These are phyloP conservation scores for Marsdenia floribunda DNA, from an alignment of 257 asterid species.

Conservation along the genomic window DNA sequence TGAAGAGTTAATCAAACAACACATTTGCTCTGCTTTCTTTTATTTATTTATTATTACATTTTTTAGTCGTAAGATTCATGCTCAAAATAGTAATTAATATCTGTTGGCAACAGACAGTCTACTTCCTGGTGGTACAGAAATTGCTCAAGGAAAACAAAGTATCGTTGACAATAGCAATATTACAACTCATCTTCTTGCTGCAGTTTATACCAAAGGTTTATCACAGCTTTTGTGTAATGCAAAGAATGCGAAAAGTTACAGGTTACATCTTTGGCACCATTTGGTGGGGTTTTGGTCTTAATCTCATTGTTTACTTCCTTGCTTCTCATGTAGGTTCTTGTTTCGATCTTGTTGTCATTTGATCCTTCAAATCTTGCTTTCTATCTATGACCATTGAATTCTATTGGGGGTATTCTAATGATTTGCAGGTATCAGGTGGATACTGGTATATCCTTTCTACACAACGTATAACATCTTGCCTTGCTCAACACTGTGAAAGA, in stretches of 20 bases:
- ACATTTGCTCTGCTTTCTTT: background rate
- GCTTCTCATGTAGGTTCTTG: conserved; percentile 28
- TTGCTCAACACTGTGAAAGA: conserved; percentile 4
- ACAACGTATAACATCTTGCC: conserved; percentile 21
- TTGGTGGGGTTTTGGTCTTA: conserved; percentile 38
- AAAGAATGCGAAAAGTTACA: conserved; percentile 21
- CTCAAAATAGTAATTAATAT: background rate
- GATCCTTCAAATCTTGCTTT: background rate
- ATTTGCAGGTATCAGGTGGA: conserved; percentile 23
- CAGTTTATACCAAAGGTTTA: conserved; percentile 32
- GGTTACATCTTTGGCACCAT: conserved; percentile 32
- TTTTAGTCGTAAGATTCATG: background rate
- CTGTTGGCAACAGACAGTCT: conserved; percentile 30
- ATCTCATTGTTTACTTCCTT: conserved; percentile 25
- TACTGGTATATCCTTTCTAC: conserved; percentile 26
- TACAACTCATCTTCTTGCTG: conserved; percentile 22
- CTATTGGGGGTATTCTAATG: too few relatives aligned
- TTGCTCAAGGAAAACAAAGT: conserved; percentile 15
- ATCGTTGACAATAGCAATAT: conserved; percentile 20
- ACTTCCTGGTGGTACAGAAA: conserved; percentile 24
- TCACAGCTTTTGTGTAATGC: conserved; percentile 21
- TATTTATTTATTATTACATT: too few relatives aligned
- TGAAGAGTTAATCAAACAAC: too few relatives aligned
- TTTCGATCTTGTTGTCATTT: background rate
- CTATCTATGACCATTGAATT: background rate